Conservation (phyloP, 345 rosid genomes). For the Erucastrum elatum region DNA sequence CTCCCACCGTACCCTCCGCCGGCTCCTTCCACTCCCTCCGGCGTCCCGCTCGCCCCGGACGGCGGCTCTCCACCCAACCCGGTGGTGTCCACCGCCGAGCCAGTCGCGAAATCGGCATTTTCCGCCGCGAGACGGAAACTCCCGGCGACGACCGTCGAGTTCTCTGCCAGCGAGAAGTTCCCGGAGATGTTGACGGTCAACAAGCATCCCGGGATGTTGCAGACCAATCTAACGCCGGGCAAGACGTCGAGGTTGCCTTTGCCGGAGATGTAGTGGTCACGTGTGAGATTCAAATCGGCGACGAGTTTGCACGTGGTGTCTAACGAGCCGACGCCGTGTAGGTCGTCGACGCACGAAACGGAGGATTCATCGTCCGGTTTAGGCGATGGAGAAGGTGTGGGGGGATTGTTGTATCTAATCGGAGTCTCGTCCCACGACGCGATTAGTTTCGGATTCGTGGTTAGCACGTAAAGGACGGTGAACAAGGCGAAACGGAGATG, state of each 20-base stretch:
- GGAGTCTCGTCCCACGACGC: conserved; percentile 28
- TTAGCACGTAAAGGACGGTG: conserved; percentile 1
- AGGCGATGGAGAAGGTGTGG: conserved; percentile 75
- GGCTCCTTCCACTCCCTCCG: conserved; percentile 81
- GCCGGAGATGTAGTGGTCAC: conserved; percentile 67
- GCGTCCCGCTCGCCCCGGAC: conserved; percentile 81
- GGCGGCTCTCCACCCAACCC: conserved; percentile 84
- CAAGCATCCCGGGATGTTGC: conserved; percentile 59
- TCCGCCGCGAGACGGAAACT: conserved; percentile 61
- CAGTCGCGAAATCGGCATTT: conserved; percentile 57
- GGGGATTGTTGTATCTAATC: conserved; percentile 64
- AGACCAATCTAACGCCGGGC: conserved; percentile 64
- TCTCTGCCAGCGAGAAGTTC: conserved; percentile 62
- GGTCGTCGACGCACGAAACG: conserved; percentile 79
- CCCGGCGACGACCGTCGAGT: conserved; percentile 67
- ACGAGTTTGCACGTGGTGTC: conserved; percentile 85
- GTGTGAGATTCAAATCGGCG: conserved; percentile 74
- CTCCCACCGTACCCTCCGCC: conserved; percentile 99
- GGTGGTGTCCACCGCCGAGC: conserved; percentile 64
- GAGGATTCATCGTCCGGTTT: conserved; percentile 52
- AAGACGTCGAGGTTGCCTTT: conserved; percentile 69
- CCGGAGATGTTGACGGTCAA: conserved; percentile 69
- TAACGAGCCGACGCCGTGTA: conserved; percentile 79
- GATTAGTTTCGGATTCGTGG: conserved; percentile 7
- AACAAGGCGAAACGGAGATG: conserved; percentile 17